Conservation (phyloP, 2,329 filamentous ascomycete species). For the Aspergillus terreus region DNA sequence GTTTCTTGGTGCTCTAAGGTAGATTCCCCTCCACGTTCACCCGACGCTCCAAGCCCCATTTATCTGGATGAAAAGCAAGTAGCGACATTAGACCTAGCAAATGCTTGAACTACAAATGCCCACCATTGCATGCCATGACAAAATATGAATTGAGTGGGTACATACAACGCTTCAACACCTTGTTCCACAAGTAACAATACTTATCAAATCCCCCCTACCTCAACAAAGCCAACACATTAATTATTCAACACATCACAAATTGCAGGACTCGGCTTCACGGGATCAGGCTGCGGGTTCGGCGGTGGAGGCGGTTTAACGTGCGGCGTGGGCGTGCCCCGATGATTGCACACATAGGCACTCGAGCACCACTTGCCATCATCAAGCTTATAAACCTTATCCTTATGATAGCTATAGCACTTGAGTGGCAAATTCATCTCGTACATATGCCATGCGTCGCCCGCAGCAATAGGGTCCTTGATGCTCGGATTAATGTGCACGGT, state of each 20-base stretch:
- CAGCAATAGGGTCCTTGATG: slow-evolving; percentile 2
- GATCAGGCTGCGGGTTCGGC: not conserved
- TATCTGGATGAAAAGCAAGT: no score
- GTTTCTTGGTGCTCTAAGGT: no score
- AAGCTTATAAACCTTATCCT: not conserved
- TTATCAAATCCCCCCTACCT: no score
- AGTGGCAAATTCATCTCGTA: slow-evolving; percentile 5
- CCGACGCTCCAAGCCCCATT: no score
- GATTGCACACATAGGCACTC: slow-evolving; percentile 5
- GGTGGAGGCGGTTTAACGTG: slow-evolving; percentile 1
- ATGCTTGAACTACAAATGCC: no score
- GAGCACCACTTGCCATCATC: slow-evolving; percentile 6
- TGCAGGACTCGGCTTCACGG: not conserved
- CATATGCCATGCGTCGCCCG: slow-evolving; percentile 4
- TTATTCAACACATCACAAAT: not conserved
- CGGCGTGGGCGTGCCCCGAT: slow-evolving; percentile 2
- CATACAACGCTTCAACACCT: no score
- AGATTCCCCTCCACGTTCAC: no score
- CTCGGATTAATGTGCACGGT: slow-evolving; percentile 1
- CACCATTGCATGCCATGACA: no score
- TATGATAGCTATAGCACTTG: slow-evolving; percentile 4
- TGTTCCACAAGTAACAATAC: no score
- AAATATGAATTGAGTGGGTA: no score
- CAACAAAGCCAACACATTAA: not conserved
- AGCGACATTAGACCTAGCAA: no score